Evolutionary conservation across 768 basidiomycete species (phyloP).

Genomic region (Clavaria fumosa): DNA sequence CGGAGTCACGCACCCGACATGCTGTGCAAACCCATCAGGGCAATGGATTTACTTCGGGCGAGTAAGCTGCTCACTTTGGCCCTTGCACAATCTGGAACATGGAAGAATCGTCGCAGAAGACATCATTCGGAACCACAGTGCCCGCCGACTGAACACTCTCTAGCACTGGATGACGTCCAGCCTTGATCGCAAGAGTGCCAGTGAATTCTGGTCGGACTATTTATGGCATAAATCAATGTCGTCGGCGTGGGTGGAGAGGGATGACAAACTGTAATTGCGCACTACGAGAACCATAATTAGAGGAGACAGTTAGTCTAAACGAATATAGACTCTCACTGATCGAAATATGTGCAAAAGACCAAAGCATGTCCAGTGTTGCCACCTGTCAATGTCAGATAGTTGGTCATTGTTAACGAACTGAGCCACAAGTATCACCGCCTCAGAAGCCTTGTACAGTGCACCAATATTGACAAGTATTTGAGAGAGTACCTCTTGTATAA

Average conservation of each 20-base stretch:
- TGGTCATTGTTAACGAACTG: background rate
- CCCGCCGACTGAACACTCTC: slow-evolving; percentile 57
- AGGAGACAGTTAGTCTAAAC: background rate
- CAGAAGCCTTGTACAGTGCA: slow-evolving; percentile 78
- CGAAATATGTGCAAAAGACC: slow-evolving; percentile 73
- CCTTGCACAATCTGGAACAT: slow-evolving; percentile 88
- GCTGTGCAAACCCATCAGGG: slow-evolving; percentile 13
- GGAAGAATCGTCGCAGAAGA: slow-evolving; percentile 72
- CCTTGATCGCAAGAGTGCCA: slow-evolving; percentile 77
- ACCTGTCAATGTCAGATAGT: slow-evolving; percentile 30
- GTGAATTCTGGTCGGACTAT: slow-evolving; percentile 89
- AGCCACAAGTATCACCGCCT: slow-evolving; percentile 41
- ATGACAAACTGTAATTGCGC: slow-evolving; percentile 29
- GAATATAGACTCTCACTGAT: slow-evolving; percentile 38
- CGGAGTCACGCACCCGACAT: slow-evolving; percentile 26
- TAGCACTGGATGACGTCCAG: slow-evolving; percentile 77
- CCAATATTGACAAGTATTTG: slow-evolving; percentile 60
- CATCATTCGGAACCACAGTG: slow-evolving; percentile 75
- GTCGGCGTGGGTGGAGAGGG: too few species aligned
- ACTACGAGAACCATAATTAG: slow-evolving; percentile 17
- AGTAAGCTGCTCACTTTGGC: slow-evolving; percentile 46
- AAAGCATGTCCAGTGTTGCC: slow-evolving; percentile 78
- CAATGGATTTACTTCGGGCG: background rate
- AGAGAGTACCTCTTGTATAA: slow-evolving; percentile 62
- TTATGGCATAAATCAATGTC: too few species aligned